A percentile compares a stretch with the other conserved stretches of the same genome.
phyloP scores from a whole-genome alignment of 108 stramenopile species.

The Nitzschia inconspicua region DNA sequence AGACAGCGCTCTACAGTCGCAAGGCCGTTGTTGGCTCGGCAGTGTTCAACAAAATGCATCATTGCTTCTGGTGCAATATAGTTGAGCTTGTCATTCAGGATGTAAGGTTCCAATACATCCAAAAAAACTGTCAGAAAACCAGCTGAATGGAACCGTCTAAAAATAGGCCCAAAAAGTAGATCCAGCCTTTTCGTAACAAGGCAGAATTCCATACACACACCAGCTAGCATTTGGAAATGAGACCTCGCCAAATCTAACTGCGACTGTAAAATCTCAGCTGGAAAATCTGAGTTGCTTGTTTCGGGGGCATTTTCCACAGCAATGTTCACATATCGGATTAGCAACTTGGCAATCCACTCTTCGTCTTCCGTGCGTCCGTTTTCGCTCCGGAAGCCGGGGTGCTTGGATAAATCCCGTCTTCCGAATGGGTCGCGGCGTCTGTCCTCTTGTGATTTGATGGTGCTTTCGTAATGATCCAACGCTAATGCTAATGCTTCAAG shows the following conservation, averaged over 20 bases:
- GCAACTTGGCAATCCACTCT: conserved; percentile 81
- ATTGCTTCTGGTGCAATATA: conserved; percentile 89
- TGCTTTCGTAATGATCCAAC: conserved; percentile 83
- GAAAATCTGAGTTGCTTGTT: conserved; percentile 9
- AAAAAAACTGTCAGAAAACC: conserved; percentile 67
- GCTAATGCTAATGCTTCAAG: conserved; percentile 90
- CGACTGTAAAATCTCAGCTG: conserved; percentile 6
- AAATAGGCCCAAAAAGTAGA: conserved; percentile 82
- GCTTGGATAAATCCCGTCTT: conserved; percentile 38
- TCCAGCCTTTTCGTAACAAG: conserved; percentile 81
- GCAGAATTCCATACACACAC: conserved; percentile 90
- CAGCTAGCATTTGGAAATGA: conserved; percentile 92
- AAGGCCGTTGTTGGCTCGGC: conserved; percentile 69
- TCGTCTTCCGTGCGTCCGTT: conserved; percentile 58
- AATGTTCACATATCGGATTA: conserved; percentile 81
- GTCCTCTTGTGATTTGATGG: conserved; percentile 70
- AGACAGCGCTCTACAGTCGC: conserved; percentile 85
- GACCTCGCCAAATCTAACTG: conserved; percentile 70
- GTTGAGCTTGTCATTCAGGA: conserved; percentile 74
- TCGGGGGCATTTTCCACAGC: conserved; percentile 92
- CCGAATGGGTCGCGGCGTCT: conserved; percentile 34
- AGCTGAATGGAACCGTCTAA: conserved; percentile 68
- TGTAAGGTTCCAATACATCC: conserved; percentile 88
- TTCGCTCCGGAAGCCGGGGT: conserved; percentile 18
- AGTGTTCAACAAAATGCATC: conserved; percentile 79